Evolutionary conservation across 2,329 filamentous ascomycete genomes (phyloP).

Genomic region (Ilyonectria destructans): DNA sequence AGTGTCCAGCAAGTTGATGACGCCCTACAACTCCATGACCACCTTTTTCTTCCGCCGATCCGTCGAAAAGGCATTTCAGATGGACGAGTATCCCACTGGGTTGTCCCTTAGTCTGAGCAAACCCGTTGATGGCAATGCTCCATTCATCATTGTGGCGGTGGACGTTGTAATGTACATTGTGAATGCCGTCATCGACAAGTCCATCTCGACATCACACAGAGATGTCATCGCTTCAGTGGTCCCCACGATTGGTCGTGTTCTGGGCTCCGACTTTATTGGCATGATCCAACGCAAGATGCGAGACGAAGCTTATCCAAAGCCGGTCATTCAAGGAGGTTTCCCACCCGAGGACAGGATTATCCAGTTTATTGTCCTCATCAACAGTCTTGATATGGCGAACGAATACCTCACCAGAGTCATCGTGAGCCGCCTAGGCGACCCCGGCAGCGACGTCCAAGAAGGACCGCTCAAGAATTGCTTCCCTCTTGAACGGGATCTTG

Average conservation of each 20-base stretch:
- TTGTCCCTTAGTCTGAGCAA: conserved; percentile 83
- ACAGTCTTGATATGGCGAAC: conserved; percentile 93
- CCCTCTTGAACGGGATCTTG: conserved; percentile 84
- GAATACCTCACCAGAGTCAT: conserved; percentile 94
- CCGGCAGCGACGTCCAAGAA: conserved; percentile 56
- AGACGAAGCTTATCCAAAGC: conserved; percentile 92
- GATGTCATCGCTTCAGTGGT: conserved; percentile 84
- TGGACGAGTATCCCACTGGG: conserved; percentile 89
- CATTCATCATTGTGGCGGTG: conserved; percentile 94
- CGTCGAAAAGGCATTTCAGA: conserved; percentile 96
- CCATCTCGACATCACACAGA: conserved; percentile 88
- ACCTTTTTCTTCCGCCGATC: conserved; percentile 97
- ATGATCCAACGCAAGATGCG: conserved; percentile 99
- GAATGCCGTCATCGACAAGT: conserved; percentile 90
- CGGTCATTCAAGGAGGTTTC: conserved; percentile 82
- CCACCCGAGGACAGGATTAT: conserved; percentile 93
- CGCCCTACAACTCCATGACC: conserved; percentile 92
- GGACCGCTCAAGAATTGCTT: conserved; percentile 77
- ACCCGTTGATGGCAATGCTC: conserved; percentile 82
- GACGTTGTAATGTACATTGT: conserved; percentile 99
- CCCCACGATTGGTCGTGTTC: conserved; percentile 83
- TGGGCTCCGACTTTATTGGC: conserved; percentile 92
- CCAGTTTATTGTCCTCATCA: conserved; percentile 92
- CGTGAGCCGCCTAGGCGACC: conserved; percentile 71
- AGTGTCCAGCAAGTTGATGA: conserved; percentile 80